These are phyloP conservation scores for Spizellomyces sp. DNA, from an alignment of 192 early-diverging fungal genomes.

Conservation along the genomic window DNA sequence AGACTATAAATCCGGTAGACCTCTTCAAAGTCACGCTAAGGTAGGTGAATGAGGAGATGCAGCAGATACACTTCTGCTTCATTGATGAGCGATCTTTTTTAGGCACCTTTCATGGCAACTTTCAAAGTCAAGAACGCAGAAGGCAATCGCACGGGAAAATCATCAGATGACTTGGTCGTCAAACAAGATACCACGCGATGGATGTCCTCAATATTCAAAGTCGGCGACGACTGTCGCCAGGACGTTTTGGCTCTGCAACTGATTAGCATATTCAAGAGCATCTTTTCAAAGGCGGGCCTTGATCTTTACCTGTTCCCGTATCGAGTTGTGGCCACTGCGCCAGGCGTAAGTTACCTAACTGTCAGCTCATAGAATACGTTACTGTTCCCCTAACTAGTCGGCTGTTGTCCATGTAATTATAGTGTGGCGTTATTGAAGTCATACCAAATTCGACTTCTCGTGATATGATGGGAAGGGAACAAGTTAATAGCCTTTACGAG, in stretches of 20 bases:
- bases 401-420: not conserved
- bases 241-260: conserved; percentile 97
- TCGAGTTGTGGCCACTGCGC: conserved; percentile 94
- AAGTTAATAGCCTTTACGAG: conserved; percentile 95
- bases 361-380: not conserved
- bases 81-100: not conserved
- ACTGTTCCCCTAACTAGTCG: not conserved
- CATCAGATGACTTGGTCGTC: not conserved
- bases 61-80: not conserved
- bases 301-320: conserved; percentile 98
- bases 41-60: conserved; percentile 25
- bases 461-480: conserved; percentile 97
- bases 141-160: conserved; percentile 33
- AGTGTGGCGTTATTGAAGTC: conserved; percentile 97
- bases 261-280: conserved; percentile 96
- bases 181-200: conserved; percentile 31
- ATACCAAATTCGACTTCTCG: conserved; percentile 96
- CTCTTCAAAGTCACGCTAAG: conserved; percentile 97
- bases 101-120: conserved; percentile 98
- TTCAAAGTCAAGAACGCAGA: conserved; percentile 74
- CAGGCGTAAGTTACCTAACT: conserved; percentile 61
- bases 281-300: conserved; percentile 85
- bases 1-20: conserved; percentile 89
- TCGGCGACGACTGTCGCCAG: conserved; percentile 99
- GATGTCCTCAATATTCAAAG: conserved; percentile 96